These are phyloP conservation scores for Phyllostachys edulis DNA, from an alignment of 176 grass and related monocot species.

Conservation along the genomic window DNA sequence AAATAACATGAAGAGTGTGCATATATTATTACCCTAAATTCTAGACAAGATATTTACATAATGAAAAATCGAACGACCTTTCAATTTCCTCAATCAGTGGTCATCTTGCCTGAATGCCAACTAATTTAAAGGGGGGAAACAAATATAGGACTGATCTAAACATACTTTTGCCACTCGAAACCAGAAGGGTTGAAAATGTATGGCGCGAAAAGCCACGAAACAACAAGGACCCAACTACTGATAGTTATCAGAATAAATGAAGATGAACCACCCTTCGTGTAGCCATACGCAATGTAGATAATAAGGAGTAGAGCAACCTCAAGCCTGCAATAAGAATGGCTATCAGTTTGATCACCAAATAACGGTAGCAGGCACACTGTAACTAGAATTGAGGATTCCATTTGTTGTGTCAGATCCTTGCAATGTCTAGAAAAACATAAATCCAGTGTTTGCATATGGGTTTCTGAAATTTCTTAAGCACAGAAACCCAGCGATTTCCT, in stretches of 20 bases:
- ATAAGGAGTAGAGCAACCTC: constrained; percentile 90
- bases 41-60: not conserved
- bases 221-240: constrained; percentile 92
- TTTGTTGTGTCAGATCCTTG: not conserved
- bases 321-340: constrained; percentile 61
- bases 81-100: not conserved
- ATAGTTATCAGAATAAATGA: constrained; percentile 89
- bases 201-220: constrained; percentile 94
- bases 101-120: constrained; percentile 1
- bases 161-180: constrained; percentile 99
- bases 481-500: not conserved
- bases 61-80: not conserved
- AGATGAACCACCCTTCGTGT: constrained; percentile 68
- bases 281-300: constrained; percentile 92
- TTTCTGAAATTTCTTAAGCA: not conserved
- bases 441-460: not conserved
- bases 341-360: constrained; percentile 34
- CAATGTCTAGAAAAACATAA: not conserved
- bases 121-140: not conserved
- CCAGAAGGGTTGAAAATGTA: constrained; percentile 99
- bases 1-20: not conserved
- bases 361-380: constrained; percentile 8
- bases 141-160: constrained; percentile 16
- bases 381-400: constrained; percentile 10
- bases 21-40: constrained; percentile 13